Evolutionary conservation across 192 early-diverging fungal genomes (phyloP).

Genomic region (Funneliformis mosseae): DNA sequence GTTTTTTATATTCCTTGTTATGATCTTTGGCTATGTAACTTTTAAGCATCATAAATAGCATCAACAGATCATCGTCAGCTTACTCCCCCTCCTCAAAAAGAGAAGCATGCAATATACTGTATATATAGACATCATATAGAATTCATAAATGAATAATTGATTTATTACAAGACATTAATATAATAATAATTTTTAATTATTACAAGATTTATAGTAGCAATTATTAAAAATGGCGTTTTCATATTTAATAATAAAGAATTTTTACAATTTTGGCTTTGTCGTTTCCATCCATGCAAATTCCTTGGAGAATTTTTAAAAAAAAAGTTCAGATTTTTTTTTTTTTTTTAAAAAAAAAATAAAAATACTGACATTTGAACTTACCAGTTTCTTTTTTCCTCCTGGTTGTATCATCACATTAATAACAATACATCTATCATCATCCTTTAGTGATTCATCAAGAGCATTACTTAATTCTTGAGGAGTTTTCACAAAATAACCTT

Average conservation of each 20-base stretch:
- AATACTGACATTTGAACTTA: constrained; percentile 29
- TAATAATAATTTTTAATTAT: not conserved
- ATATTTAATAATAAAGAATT: not conserved
- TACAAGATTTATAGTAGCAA: not conserved
- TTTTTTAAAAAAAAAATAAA: not conserved
- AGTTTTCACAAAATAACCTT: constrained; percentile 59
- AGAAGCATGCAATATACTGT: too few species aligned
- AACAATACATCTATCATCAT: constrained; percentile 51
- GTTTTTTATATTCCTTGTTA: not conserved
- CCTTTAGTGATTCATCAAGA: constrained; percentile 45
- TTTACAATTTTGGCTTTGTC: constrained; percentile 19
- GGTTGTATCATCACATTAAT: constrained; percentile 72
- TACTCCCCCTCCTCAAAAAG: too few species aligned
- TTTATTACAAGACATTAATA: too few species aligned
- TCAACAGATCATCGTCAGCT: not conserved
- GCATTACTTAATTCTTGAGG: constrained; percentile 58
- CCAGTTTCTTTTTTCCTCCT: constrained; percentile 60
- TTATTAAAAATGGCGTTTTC: too few species aligned
- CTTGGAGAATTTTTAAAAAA: not conserved
- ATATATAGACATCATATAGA: too few species aligned
- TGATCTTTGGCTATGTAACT: not conserved
- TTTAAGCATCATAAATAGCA: not conserved
- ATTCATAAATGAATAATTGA: too few species aligned
- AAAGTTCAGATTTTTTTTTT: not conserved
- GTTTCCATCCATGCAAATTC: constrained; percentile 55